These are phyloP conservation scores for Ophioceras dolichostomum DNA, from an alignment of 2,329 filamentous ascomycete genomes.

Conservation along the genomic window DNA sequence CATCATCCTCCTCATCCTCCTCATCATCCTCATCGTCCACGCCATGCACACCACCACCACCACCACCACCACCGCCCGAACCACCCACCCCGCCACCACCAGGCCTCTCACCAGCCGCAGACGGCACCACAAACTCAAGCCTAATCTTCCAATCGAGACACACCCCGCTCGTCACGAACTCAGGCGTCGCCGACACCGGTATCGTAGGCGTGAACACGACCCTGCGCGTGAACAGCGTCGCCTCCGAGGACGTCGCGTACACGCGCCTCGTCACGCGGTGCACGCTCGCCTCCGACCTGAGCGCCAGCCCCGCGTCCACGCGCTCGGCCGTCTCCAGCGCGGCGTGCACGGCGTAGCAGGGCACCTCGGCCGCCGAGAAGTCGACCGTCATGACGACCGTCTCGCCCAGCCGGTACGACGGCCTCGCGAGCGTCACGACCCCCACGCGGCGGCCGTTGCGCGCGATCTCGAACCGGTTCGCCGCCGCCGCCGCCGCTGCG, in stretches of 20 bases:
- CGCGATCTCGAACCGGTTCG: conserved; percentile 92
- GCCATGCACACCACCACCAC: conserved; percentile 2
- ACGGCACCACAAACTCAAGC: conserved; percentile 82
- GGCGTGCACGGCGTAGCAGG: conserved; percentile 75
- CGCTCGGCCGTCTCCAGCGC: conserved; percentile 80
- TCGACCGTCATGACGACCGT: conserved; percentile 75
- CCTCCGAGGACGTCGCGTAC: conserved; percentile 67
- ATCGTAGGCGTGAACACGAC: conserved; percentile 76
- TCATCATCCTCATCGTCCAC: conserved; percentile 15
- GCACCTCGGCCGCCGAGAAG: conserved; percentile 63
- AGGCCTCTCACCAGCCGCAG: not conserved
- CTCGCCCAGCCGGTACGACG: conserved; percentile 82
- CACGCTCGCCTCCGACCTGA: conserved; percentile 77
- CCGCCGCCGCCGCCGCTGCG: too few species aligned
- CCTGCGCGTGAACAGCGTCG: conserved; percentile 67
- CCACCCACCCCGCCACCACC: conserved; percentile 14
- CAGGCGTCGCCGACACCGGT: conserved; percentile 71
- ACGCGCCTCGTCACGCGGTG: conserved; percentile 76
- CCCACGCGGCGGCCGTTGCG: conserved; percentile 86
- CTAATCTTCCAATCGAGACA: conserved; percentile 79
- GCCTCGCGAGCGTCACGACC: conserved; percentile 77
- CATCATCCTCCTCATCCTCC: conserved; percentile 17
- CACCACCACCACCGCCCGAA: not conserved
- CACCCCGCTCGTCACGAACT: conserved; percentile 83
- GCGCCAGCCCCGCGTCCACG: conserved; percentile 66